Evolutionary conservation across 2,329 filamentous ascomycete species (phyloP).

Genomic region (Bipolaris cookei): DNA sequence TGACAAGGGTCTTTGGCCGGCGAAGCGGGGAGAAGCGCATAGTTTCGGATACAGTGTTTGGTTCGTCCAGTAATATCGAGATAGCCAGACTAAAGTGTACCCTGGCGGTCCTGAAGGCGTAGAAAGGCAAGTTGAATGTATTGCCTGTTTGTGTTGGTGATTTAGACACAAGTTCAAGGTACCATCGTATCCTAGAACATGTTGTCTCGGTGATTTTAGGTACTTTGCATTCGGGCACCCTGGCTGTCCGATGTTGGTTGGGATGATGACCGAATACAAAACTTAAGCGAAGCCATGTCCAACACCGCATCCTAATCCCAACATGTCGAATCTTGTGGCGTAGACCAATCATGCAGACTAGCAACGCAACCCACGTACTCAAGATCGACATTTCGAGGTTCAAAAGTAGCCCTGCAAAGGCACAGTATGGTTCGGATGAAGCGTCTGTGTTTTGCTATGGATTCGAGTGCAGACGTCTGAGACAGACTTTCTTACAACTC

Average conservation of each 20-base stretch:
- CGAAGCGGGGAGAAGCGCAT: not conserved
- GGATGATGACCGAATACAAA: constrained; percentile 14
- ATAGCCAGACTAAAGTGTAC: not conserved
- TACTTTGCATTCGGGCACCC: not conserved
- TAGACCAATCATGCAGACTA: constrained; percentile 29
- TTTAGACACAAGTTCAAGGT: not conserved
- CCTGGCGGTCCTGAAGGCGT: not conserved
- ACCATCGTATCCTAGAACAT: not conserved
- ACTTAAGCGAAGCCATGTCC: constrained; percentile 38
- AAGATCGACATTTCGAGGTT: constrained; percentile 37
- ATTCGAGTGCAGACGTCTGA: constrained; percentile 72
- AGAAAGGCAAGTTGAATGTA: not conserved
- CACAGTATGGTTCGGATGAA: constrained; percentile 52
- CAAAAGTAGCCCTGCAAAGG: constrained; percentile 48
- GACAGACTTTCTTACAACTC: constrained; percentile 47
- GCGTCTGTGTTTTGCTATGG: constrained; percentile 71
- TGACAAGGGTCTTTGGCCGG: not conserved
- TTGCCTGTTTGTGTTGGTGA: not conserved
- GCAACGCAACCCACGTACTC: constrained; percentile 27
- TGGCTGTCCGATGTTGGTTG: constrained; percentile 7
- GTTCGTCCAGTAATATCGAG: not conserved
- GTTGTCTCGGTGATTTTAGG: not conserved
- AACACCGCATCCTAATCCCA: constrained; percentile 30
- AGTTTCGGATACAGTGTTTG: not conserved
- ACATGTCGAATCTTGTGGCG: constrained; percentile 31